Evolutionary conservation across 371 early-diverging fungal species (phyloP).

Genomic region (Smittium culicis): DNA sequence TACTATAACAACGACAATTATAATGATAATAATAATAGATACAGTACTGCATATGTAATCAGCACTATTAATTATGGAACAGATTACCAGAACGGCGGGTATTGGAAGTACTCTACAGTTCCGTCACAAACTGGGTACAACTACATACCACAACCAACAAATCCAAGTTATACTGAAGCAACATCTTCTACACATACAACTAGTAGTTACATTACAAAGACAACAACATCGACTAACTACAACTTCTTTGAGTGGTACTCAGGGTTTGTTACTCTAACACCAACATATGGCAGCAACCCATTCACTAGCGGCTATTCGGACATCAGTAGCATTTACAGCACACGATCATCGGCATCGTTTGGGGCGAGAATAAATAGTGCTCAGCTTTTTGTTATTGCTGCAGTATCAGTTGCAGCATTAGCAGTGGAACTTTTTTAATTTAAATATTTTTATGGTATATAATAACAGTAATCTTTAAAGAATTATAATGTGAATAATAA

Average conservation of each 20-base stretch:
- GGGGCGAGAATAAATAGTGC: no score
- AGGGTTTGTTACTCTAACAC: neutral
- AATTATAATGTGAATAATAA: no score
- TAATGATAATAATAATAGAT: no score
- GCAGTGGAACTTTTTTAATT: no score
- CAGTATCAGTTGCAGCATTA: no score
- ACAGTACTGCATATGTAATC: neutral
- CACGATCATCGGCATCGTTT: neutral
- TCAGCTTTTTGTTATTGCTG: no score
- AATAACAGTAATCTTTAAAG: no score
- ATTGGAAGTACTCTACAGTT: no score
- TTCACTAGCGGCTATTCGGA: neutral
- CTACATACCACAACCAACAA: no score
- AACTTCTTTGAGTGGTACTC: neutral
- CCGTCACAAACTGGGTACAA: no score
- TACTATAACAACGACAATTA: no score
- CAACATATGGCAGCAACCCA: neutral
- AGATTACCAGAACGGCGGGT: neutral
- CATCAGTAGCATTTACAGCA: neutral
- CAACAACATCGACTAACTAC: neutral
- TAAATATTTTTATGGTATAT: no score
- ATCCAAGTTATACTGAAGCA: neutral
- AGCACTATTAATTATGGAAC: neutral
- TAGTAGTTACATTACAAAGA: neutral
- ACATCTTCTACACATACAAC: neutral